A percentile compares a stretch with the other conserved stretches of the same genome.
phyloP scores from a whole-genome alignment of 305 asterid species.

The Fraxinus dipetala region DNA sequence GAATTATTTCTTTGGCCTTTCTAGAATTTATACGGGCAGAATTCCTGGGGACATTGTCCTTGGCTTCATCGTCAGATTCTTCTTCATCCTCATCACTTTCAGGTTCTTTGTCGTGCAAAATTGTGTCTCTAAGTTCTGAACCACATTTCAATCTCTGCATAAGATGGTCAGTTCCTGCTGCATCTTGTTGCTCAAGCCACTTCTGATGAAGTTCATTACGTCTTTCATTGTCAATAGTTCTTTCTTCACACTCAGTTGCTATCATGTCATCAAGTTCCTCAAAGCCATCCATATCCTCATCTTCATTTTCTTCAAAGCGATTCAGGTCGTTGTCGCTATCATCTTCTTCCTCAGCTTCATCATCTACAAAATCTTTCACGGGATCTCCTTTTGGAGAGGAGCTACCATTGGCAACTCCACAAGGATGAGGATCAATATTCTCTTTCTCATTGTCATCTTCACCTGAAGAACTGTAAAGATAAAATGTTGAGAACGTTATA shows the following conservation, averaged over 20 bases:
- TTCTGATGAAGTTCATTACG: slow-evolving; percentile 88
- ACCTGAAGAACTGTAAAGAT: slow-evolving; percentile 65
- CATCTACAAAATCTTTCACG: slow-evolving; percentile 72
- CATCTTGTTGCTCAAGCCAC: slow-evolving; percentile 99
- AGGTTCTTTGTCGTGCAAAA: slow-evolving; percentile 41
- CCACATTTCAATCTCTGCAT: slow-evolving; percentile 66
- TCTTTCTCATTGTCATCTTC: slow-evolving; percentile 76
- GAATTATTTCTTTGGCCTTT: slow-evolving; percentile 71
- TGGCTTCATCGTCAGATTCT: slow-evolving; percentile 40
- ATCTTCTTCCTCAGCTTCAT: slow-evolving; percentile 93
- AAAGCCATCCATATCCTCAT: slow-evolving; percentile 62
- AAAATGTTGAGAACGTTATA: slow-evolving; percentile 13
- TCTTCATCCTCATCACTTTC: slow-evolving; percentile 51
- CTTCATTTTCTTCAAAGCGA: slow-evolving; percentile 57
- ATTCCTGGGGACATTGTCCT: slow-evolving; percentile 40
- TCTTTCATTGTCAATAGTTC: slow-evolving; percentile 50
- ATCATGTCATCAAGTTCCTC: slow-evolving; percentile 80
- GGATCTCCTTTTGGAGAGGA: slow-evolving; percentile 57
- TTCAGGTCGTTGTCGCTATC: slow-evolving; percentile 67
- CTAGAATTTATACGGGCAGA: slow-evolving; percentile 44
- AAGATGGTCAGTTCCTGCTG: slow-evolving; percentile 86
- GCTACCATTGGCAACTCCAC: slow-evolving; percentile 26
- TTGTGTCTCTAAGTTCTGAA: slow-evolving; percentile 40
- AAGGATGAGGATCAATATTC: slow-evolving; percentile 47
- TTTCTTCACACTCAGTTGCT: slow-evolving; percentile 67